Percentiles rank a stretch among this genome's conserved stretches.
These are phyloP conservation scores for Backusella psychrophila DNA, from an alignment of 192 early-diverging fungal genomes.

Conservation along the genomic window DNA sequence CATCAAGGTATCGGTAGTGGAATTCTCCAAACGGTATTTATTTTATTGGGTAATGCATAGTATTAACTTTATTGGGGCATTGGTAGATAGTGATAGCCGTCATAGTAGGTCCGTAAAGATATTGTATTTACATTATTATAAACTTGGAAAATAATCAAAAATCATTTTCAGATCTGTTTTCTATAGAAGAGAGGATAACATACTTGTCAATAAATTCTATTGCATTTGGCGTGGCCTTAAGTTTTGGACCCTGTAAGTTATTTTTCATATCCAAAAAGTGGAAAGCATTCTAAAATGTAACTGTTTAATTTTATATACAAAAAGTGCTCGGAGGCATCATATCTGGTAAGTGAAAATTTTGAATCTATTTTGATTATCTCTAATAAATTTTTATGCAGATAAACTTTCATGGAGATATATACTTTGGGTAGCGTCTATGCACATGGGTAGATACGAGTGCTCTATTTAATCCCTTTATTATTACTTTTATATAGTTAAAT, in stretches of 20 bases:
- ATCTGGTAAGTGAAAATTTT: neutral
- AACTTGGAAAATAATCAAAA: too few species aligned
- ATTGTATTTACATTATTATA: too few species aligned
- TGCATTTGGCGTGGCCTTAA: neutral
- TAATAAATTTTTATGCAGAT: neutral
- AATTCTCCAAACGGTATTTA: neutral
- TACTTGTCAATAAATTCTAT: neutral
- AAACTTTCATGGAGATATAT: neutral
- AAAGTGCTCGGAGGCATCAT: neutral
- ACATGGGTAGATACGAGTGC: neutral
- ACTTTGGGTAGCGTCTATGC: neutral
- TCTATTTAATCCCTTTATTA: too few species aligned
- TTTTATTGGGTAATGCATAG: neutral
- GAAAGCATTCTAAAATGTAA: neutral
- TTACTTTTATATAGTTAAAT: neutral
- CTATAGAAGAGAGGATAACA: neutral
- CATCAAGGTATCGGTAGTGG: neutral
- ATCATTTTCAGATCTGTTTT: neutral
- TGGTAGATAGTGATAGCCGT: neutral
- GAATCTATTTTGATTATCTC: neutral
- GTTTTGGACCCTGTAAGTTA: neutral
- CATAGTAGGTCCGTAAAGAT: neutral
- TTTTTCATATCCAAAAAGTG: neutral
- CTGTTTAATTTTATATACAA: neutral
- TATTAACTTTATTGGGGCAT: neutral